Evolutionary conservation across 2,329 filamentous ascomycete species (phyloP).

Genomic region (Beauveria brongniartii): DNA sequence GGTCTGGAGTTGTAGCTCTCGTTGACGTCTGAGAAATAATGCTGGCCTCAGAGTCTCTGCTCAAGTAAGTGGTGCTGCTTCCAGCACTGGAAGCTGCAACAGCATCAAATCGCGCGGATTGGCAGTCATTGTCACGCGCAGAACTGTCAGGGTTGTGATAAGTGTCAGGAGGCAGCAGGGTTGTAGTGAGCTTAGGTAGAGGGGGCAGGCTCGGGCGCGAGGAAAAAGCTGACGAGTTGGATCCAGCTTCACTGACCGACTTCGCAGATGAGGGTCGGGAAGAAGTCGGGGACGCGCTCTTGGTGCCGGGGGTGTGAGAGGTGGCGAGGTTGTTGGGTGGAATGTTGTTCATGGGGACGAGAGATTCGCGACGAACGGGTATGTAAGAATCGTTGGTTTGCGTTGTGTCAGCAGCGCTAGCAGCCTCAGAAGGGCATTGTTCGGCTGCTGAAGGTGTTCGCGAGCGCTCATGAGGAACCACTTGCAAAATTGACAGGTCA

Average conservation of each 20-base stretch:
- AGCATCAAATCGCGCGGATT: constrained; percentile 53
- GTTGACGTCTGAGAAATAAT: constrained; percentile 76
- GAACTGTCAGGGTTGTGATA: constrained; percentile 39
- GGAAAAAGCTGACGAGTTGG: constrained; percentile 39
- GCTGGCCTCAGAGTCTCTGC: constrained; percentile 74
- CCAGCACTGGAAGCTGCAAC: constrained; percentile 69
- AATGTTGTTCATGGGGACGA: constrained; percentile 50
- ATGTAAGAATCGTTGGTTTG: constrained; percentile 29
- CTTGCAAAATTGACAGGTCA: constrained; percentile 44
- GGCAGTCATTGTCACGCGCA: constrained; percentile 42
- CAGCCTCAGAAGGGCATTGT: constrained; percentile 25
- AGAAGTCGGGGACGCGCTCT: constrained; percentile 25
- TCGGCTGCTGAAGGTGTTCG: constrained; percentile 25
- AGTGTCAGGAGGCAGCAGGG: constrained; percentile 38
- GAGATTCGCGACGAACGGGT: constrained; percentile 29
- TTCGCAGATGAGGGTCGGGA: constrained; percentile 35
- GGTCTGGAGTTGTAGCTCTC: constrained; percentile 78
- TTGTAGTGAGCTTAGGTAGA: constrained; percentile 49
- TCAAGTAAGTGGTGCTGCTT: constrained; percentile 70
- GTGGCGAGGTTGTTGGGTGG: constrained; percentile 59
- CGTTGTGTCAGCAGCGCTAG: constrained; percentile 31
- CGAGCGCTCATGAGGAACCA: constrained; percentile 26
- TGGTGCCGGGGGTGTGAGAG: constrained; percentile 34
- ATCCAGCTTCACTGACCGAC: constrained; percentile 30
- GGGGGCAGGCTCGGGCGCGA: constrained; percentile 43